Conservation (phyloP, 2,329 filamentous ascomycete genomes). For the Diplodia scrobiculata region DNA sequence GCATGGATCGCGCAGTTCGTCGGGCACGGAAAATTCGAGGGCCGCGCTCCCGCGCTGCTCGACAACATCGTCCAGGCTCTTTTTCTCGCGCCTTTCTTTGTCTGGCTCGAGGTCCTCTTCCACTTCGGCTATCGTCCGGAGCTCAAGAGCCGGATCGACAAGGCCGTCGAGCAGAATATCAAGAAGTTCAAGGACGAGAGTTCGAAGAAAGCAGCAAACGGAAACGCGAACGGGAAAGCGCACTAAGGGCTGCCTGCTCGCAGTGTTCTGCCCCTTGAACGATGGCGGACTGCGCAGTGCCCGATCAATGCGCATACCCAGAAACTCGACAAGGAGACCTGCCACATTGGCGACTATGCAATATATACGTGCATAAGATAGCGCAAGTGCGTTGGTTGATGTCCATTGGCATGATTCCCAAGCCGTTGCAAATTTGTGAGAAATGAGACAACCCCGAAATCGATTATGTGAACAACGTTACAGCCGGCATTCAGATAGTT, state of each 20-base stretch:
- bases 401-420: background rate
- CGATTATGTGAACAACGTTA: background rate
- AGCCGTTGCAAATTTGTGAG: background rate
- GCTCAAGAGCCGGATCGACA: slow-evolving; percentile 77
- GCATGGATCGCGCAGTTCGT: slow-evolving; percentile 90
- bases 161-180: slow-evolving; percentile 73
- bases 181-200: slow-evolving; percentile 67
- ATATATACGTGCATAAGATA: background rate
- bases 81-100: slow-evolving; percentile 91
- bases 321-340: background rate
- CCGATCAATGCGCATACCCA: background rate
- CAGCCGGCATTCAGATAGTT: slow-evolving; percentile 15
- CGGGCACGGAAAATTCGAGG: slow-evolving; percentile 86
- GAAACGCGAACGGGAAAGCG: slow-evolving; percentile 31
- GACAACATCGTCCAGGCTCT: slow-evolving; percentile 91
- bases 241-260: slow-evolving; percentile 24
- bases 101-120: slow-evolving; percentile 95
- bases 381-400: background rate
- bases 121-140: slow-evolving; percentile 86
- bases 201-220: slow-evolving; percentile 45
- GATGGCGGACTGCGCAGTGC: background rate
- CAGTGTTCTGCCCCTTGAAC: background rate
- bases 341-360: background rate
- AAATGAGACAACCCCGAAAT: background rate
- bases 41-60: slow-evolving; percentile 81